phyloP scores from a whole-genome alignment of 495 filamentous ascomycete genomes.

The Penicillium lividum region DNA sequence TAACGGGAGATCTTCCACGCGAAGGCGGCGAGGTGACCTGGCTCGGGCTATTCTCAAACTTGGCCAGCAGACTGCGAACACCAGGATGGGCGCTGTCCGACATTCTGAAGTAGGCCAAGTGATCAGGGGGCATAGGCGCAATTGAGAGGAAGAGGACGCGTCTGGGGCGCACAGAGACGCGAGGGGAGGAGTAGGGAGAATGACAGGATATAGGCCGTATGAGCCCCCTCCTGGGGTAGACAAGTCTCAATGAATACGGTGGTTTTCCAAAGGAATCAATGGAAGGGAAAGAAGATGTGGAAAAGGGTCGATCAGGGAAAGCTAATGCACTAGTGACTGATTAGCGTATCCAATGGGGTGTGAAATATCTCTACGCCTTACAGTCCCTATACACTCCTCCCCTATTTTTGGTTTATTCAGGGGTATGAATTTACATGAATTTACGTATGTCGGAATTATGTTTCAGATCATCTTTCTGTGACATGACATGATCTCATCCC shows the following conservation, averaged over 20 bases:
- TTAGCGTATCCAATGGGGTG: conserved; percentile 28
- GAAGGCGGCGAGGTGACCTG: conserved; percentile 60
- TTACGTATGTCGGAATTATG: neutral
- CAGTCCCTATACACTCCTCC: conserved; percentile 3
- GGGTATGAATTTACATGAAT: neutral
- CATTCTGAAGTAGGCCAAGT: conserved; percentile 34
- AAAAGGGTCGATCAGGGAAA: conserved; percentile 26
- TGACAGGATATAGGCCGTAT: conserved; percentile 10
- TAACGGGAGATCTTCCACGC: conserved; percentile 70
- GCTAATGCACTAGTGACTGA: conserved; percentile 26
- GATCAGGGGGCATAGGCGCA: conserved; percentile 21
- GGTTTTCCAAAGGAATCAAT: conserved; percentile 13
- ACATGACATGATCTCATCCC: conserved; percentile 6
- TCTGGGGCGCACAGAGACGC: conserved; percentile 17
- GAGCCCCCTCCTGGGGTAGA: conserved; percentile 20
- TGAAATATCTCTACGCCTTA: conserved; percentile 16
- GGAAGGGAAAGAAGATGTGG: conserved; percentile 22
- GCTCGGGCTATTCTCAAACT: conserved; percentile 75
- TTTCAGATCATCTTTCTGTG: conserved; percentile 3
- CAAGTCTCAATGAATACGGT: conserved; percentile 21
- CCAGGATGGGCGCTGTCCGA: conserved; percentile 50
- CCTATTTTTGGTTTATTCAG: conserved; percentile 3
- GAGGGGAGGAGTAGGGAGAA: conserved; percentile 5
- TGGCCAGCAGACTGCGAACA: conserved; percentile 76
- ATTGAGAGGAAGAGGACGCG: conserved; percentile 21